Percentiles rank a stretch among this genome's conserved stretches.
phyloP scores from a whole-genome alignment of 2,329 filamentous ascomycete genomes.

The Verticillium nonalfalfae region DNA sequence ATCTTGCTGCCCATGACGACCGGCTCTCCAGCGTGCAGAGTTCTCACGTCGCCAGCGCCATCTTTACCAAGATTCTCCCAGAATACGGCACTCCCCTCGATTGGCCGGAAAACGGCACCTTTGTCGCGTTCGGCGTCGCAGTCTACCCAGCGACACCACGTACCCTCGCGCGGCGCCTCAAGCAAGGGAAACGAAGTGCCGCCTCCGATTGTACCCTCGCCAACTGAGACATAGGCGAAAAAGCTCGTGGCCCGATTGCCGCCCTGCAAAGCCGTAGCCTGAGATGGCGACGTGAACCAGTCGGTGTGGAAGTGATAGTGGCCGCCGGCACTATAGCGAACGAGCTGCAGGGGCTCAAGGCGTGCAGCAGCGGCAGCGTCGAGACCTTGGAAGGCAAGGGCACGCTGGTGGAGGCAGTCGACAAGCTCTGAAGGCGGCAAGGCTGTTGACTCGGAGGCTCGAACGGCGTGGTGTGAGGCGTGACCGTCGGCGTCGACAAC shows the following conservation, averaged over 20 bases:
- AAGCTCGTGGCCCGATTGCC: conserved; percentile 40
- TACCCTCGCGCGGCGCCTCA: conserved; percentile 23
- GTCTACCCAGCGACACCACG: conserved; percentile 29
- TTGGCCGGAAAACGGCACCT: conserved; percentile 40
- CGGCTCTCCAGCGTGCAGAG: conserved; percentile 39
- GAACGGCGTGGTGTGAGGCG: conserved; percentile 27
- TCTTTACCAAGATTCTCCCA: conserved; percentile 36
- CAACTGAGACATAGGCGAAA: conserved; percentile 38
- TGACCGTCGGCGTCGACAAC: conserved; percentile 26
- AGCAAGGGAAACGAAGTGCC: conserved; percentile 43
- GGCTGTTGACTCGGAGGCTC: conserved; percentile 39
- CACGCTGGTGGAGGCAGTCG: conserved; percentile 39
- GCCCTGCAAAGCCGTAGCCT: conserved; percentile 29
- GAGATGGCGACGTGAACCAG: conserved; percentile 36
- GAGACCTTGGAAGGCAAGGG: conserved; percentile 38
- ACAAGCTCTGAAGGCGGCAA: conserved; percentile 34
- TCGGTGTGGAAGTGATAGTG: conserved; percentile 44
- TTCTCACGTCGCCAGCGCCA: conserved; percentile 33
- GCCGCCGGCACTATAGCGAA: conserved; percentile 36
- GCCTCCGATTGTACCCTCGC: conserved; percentile 33
- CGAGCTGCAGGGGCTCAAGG: conserved; percentile 41
- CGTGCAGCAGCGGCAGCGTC: conserved; percentile 21
- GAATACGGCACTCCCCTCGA: conserved; percentile 40
- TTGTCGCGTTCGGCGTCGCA: conserved; percentile 40
- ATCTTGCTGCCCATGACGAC: conserved; percentile 39